These are phyloP conservation scores for Gossypium rotundifolium DNA, from an alignment of 345 rosid species.

Conservation along the genomic window DNA sequence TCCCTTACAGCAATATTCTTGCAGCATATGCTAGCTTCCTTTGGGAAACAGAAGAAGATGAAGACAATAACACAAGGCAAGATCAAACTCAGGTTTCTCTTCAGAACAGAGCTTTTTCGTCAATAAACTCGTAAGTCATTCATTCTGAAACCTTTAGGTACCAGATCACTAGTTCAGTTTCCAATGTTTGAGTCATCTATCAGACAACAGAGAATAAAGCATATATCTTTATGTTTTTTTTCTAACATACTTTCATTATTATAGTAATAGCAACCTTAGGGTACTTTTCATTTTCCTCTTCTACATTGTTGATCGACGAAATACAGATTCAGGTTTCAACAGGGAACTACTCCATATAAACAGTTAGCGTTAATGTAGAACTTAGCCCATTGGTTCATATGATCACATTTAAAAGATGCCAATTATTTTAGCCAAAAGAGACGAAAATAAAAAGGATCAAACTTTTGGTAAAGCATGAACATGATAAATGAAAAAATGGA, in stretches of 20 bases:
- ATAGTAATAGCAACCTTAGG: neutral
- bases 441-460: neutral
- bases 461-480: neutral
- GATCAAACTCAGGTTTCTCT: slow-evolving; percentile 1
- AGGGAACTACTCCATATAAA: neutral
- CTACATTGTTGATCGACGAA: neutral
- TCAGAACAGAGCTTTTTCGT: neutral
- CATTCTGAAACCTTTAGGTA: neutral
- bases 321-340: neutral
- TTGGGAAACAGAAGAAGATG: slow-evolving; percentile 51
- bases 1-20: slow-evolving; percentile 43
- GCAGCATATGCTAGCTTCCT: slow-evolving; percentile 76
- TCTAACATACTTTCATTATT: neutral
- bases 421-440: neutral
- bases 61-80: slow-evolving; percentile 11
- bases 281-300: neutral
- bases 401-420: neutral
- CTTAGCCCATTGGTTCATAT: neutral
- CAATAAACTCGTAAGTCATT: neutral
- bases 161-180: neutral
- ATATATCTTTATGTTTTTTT: neutral
- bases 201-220: neutral
- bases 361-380: neutral
- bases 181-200: neutral
- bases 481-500: neutral